Evolutionary conservation across 257 asterid species (phyloP).

Genomic region (Scutellaria barbata): DNA sequence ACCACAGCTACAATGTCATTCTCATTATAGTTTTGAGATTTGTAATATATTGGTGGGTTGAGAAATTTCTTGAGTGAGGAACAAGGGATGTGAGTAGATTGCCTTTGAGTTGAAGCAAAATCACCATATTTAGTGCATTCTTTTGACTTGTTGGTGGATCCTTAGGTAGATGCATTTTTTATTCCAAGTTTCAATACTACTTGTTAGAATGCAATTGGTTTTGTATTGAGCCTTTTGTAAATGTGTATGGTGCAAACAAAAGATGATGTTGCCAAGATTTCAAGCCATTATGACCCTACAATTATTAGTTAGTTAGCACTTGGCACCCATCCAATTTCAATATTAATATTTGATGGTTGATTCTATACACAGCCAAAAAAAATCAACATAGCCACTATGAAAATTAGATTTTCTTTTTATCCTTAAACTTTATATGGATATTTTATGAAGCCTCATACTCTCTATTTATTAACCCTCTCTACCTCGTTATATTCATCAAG

Average conservation of each 20-base stretch:
- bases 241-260: conserved; percentile 15
- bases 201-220: conserved; percentile 11
- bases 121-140: conserved; percentile 26
- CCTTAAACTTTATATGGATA: no score
- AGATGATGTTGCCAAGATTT: conserved; percentile 36
- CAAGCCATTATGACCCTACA: conserved; percentile 27
- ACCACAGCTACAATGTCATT: conserved; percentile 33
- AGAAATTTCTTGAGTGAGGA: conserved; percentile 53
- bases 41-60: conserved; percentile 38
- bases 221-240: background rate
- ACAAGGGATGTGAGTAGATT: conserved; percentile 47
- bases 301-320: background rate
- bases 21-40: conserved; percentile 22
- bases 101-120: conserved; percentile 58
- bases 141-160: conserved; percentile 19
- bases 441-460: no score
- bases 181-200: background rate
- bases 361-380: no score
- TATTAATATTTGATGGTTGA: no score
- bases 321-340: background rate
- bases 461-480: no score
- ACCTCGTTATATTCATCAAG: no score
- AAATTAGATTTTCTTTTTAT: no score
- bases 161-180: conserved; percentile 8
- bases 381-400: no score